Base-by-base conservation (phyloP, 2,329 filamentous ascomycete genomes). In the Colletotrichum scovillei region DNA sequence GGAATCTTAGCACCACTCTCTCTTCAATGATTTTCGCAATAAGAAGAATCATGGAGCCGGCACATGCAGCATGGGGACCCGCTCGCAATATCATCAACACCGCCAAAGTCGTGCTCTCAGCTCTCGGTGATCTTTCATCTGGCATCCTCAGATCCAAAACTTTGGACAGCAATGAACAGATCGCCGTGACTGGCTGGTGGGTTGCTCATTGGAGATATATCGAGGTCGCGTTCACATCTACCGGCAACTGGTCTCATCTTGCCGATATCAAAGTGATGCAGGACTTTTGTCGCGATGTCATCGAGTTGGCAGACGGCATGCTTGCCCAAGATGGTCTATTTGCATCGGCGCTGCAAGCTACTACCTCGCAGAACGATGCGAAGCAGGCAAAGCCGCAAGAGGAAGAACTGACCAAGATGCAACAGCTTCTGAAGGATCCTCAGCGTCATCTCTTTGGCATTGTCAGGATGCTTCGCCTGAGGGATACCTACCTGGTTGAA, bases 241-340 rank as follows among this genome's bases (percentile, higher is more conserved):
- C 95, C 3, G 95, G 98, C 79, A 85, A 86, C 12, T 99, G 97
- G 97, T 95, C 94, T 75, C 86, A 90, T 16, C 89, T 89, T 4
- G 91, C 94, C 72, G 92, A 96, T 63, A 97, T 95, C 80, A 83
- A 87, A 24, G 87, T 90, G 67, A 95, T 99, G 94, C 92, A 95
- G 78, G 92, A 98, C 70, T 98, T 98, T 78, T 98, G 95, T 80
- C 92, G 97, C 76, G 95, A 98, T 79, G 94, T 94, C 16, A 99
- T 99, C 90, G 95, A 98, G 78, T 94, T 98, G 79, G 95, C 96
- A 0, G 94, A 97, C 79, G 89, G 90, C 46, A 88, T 98, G 1
- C 94, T 98, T 79, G 92, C 94, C 53, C 92, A 98, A 77, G 97
- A 97, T 80, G 92, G 92, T 63, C 89, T 98, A 72, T 92, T 99